Evolutionary conservation across 73 alveolate genomes (phyloP).

Genomic region (Paramecium bursaria): DNA sequence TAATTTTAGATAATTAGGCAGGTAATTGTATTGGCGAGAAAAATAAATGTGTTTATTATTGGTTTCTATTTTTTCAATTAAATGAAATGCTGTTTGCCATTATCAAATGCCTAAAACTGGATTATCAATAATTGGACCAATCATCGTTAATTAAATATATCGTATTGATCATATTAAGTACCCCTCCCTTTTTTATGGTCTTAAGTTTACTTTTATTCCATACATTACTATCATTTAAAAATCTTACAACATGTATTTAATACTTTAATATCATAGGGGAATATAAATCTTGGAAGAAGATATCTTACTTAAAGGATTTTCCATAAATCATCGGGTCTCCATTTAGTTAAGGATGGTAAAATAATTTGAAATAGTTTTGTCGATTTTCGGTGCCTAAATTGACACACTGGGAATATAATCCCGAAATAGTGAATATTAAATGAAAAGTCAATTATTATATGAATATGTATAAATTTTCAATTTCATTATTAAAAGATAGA

Average conservation of each 20-base stretch:
- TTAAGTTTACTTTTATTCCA: conserved; percentile 48
- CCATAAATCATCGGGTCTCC: conserved; percentile 63
- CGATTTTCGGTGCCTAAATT: conserved; percentile 50
- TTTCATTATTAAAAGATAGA: too few relatives aligned
- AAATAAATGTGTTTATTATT: conserved; percentile 65
- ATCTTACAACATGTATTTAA: conserved; percentile 50
- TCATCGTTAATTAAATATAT: conserved; percentile 7
- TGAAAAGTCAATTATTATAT: too few relatives aligned
- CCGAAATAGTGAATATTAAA: conserved; percentile 5
- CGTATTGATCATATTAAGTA: background rate
- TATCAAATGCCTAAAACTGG: background rate
- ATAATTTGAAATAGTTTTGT: conserved; percentile 53
- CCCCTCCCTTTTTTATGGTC: conserved; percentile 25
- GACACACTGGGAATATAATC: conserved; percentile 36
- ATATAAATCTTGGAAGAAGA: conserved; percentile 58
- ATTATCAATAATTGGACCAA: background rate
- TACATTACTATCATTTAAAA: conserved; percentile 38
- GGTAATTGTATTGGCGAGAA: conserved; percentile 66
- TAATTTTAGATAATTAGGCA: background rate
- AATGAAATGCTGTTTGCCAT: conserved; percentile 34
- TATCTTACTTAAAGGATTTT: conserved; percentile 61
- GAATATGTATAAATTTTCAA: too few relatives aligned
- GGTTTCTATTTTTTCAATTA: conserved; percentile 57
- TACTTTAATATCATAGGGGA: conserved; percentile 29
- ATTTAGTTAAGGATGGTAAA: conserved; percentile 53